phyloP scores from a whole-genome alignment of 495 filamentous ascomycete genomes.

The Tirmania nivea region DNA sequence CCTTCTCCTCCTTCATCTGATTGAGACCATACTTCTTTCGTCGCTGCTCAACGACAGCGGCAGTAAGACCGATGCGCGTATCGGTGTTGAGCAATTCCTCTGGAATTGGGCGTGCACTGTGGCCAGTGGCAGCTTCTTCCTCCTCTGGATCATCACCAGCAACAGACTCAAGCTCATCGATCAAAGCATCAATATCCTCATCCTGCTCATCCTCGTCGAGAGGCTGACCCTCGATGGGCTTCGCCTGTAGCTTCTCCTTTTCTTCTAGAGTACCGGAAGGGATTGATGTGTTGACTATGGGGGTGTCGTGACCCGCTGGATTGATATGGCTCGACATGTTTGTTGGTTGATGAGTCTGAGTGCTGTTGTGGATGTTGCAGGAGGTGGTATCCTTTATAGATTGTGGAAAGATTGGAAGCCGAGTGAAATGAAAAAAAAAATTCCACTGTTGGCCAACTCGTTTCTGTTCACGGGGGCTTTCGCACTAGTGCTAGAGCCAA shows the following conservation, averaged over 20 bases:
- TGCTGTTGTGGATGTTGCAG: background rate
- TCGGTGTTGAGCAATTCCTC: constrained; percentile 53
- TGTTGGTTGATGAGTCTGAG: background rate
- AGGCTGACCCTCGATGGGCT: constrained; percentile 9
- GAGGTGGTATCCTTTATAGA: background rate
- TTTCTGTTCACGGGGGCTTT: too few relatives aligned
- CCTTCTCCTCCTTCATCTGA: constrained; percentile 74
- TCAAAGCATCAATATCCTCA: constrained; percentile 59
- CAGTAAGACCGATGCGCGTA: constrained; percentile 43
- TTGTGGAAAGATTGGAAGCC: background rate
- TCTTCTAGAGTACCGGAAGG: constrained; percentile 18
- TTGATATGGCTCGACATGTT: background rate
- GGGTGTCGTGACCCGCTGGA: constrained; percentile 1
- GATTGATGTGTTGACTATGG: constrained; percentile 15
- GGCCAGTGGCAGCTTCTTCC: constrained; percentile 25
- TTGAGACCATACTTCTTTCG: constrained; percentile 70
- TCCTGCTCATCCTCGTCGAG: constrained; percentile 37
- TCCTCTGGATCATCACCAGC: constrained; percentile 46
- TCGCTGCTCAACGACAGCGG: constrained; percentile 39
- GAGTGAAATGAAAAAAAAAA: background rate
- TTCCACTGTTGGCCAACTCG: too few relatives aligned
- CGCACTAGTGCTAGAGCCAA: too few relatives aligned
- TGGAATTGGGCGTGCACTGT: constrained; percentile 30
- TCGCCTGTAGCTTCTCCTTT: constrained; percentile 18
- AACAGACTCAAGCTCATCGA: constrained; percentile 59